Evolutionary conservation across 805 yeast genomes (phyloP).

Genomic region (Sugiyamaella mastotermitis): DNA sequence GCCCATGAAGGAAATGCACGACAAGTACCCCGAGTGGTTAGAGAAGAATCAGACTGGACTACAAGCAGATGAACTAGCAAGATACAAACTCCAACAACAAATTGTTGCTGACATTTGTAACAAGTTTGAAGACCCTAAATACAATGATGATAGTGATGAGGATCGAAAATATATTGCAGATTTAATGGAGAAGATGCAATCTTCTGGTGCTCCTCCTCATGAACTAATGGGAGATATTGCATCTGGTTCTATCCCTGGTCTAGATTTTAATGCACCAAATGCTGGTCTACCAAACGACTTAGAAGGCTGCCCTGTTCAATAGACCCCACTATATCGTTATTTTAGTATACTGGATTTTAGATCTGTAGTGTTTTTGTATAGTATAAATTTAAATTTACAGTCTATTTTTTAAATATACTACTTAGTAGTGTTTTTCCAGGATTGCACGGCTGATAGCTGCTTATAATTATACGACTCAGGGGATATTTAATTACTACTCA

Average conservation of each 20-base stretch:
- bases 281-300: conserved; percentile 5
- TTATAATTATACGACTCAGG: no score
- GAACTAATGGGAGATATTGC: conserved; percentile 61
- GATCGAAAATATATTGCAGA: conserved; percentile 47
- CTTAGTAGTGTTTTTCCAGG: no score
- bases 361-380: no score
- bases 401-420: no score
- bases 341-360: no score
- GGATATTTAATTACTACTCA: no score
- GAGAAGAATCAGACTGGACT: conserved; percentile 43
- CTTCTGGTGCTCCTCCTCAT: conserved; percentile 72
- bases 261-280: conserved; percentile 19
- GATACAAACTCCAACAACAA: conserved; percentile 56
- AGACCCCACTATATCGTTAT: no score
- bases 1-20: conserved; percentile 75
- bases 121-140: conserved; percentile 60
- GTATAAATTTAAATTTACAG: no score
- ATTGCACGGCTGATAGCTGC: no score
- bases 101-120: conserved; percentile 56
- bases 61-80: conserved; percentile 40
- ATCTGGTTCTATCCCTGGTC: conserved; percentile 37
- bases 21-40: conserved; percentile 69
- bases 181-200: conserved; percentile 57
- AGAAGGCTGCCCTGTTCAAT: conserved; percentile 17
- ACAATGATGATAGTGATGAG: conserved; percentile 42